Conservation (phyloP, 805 yeast species). For the Zygosaccharomyces rouxii region DNA sequence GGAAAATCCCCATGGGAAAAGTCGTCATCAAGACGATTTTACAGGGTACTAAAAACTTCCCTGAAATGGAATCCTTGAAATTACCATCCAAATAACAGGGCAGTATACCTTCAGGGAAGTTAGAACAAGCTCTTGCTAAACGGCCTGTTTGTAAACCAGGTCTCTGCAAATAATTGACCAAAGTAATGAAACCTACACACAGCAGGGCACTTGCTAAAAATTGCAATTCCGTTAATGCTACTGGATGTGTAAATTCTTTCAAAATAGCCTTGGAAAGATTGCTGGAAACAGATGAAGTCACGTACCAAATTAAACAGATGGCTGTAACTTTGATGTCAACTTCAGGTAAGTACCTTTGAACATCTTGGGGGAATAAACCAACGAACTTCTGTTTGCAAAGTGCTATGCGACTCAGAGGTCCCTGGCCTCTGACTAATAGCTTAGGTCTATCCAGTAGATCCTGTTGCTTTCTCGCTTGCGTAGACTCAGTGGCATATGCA, state of each 20-base stretch:
- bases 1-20: constrained; percentile 92
- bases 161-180: constrained; percentile 44
- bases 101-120: constrained; percentile 35
- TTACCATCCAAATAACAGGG: constrained; percentile 34
- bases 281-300: constrained; percentile 71
- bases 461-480: constrained; percentile 6
- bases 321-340: constrained; percentile 41
- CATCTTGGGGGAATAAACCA: constrained; percentile 12
- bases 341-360: constrained; percentile 29
- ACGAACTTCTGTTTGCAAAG: constrained; percentile 11
- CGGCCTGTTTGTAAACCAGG: constrained; percentile 28
- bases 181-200: constrained; percentile 45
- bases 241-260: constrained; percentile 66
- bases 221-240: constrained; percentile 86
- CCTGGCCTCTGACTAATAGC: background rate
- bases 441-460: constrained; percentile 1
- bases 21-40: constrained; percentile 55
- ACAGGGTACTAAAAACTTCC: constrained; percentile 52
- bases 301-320: constrained; percentile 76
- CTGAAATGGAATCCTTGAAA: constrained; percentile 28
- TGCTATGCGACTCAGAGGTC: background rate
- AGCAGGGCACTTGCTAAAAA: constrained; percentile 66
- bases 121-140: constrained; percentile 15
- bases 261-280: constrained; percentile 78
- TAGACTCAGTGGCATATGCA: constrained; percentile 20